phyloP scores from a whole-genome alignment of 176 grass and related monocot genomes.

The Musa itinerans region DNA sequence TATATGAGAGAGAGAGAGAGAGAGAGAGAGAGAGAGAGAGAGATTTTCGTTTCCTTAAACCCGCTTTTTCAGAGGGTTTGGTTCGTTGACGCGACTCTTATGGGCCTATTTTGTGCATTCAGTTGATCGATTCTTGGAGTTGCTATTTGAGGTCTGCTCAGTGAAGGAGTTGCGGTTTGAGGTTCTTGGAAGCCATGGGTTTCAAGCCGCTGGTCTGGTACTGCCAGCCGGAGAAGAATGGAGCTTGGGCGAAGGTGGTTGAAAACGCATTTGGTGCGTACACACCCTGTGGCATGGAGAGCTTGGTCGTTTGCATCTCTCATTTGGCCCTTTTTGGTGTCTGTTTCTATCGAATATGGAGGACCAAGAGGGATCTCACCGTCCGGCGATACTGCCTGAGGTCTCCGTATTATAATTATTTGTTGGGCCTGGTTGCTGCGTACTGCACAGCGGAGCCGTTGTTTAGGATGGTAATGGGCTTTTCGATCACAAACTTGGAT shows the following conservation, averaged over 20 bases:
- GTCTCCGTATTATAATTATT: slow-evolving; percentile 59
- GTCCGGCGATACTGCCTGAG: slow-evolving; percentile 63
- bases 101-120: not conserved
- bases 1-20: not conserved
- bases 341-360: slow-evolving; percentile 95
- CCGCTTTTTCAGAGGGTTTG: too few species aligned
- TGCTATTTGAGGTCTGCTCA: not conserved
- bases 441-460: slow-evolving; percentile 54
- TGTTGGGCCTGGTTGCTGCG: slow-evolving; percentile 46
- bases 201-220: slow-evolving; percentile 72
- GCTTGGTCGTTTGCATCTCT: slow-evolving; percentile 74
- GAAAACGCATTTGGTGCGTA: slow-evolving; percentile 71
- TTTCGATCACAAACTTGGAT: slow-evolving; percentile 76
- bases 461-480: slow-evolving; percentile 52
- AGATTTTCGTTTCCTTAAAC: not conserved
- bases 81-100: not conserved
- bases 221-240: slow-evolving; percentile 67
- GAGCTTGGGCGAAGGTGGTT: slow-evolving; percentile 48
- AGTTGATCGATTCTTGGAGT: not conserved
- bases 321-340: slow-evolving; percentile 67
- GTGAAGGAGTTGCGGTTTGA: slow-evolving; percentile 7
- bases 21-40: not conserved
- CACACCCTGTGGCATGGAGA: slow-evolving; percentile 71
- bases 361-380: slow-evolving; percentile 51
- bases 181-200: slow-evolving; percentile 36